Base-by-base conservation (phyloP, 768 basidiomycete species). In the Ramaria sp. region DNA sequence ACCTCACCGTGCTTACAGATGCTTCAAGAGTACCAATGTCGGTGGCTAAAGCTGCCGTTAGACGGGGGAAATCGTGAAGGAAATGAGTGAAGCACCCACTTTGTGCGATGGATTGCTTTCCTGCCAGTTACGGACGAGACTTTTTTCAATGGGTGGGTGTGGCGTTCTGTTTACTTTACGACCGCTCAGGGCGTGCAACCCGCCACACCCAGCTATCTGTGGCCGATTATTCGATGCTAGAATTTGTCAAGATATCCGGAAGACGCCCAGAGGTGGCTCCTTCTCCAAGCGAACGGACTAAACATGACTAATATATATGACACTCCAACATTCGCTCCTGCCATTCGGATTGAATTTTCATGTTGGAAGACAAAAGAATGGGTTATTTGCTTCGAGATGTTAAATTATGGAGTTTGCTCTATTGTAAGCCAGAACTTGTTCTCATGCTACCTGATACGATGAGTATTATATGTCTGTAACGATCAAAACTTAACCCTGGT, bases 41-140 rank as follows among this genome's bases (percentile, higher is more conserved):
- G n/a, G 73, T 95, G 9, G 88, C 88, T 52, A 92, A 93, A 67
- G 73, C 72, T 30, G 81, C 97, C 87, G 1, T 65, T 96, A 50
- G 88, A 96, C 65, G 79, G 81, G 47, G 83, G 86, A 58, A 93
- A 61, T 85, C 84, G 13, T 76, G 78, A 56, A 77, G 73, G 18
- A 77, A 93, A 56, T 68, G 78, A 59, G 61, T 89, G 58, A 66
- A 89, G 81, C 60, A 73, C 74, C 13, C 71, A 87, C 62, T 76
- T 82, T 27, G 68, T 74, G 34, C 80, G 82, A 41, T 72, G 71
- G 57, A 60, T 86, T 57, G 67, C 67, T 48, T 63, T 79, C 56
- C 66, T 86, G 54, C 88, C 6, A 87, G 83, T 63, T 91, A 82
- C 66, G 49, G 81, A 48, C 72, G 83, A 54, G 92, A 94, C 67